These are phyloP conservation scores for Penicillium sp. DNA, from an alignment of 2,329 filamentous ascomycete genomes.

Conservation along the genomic window DNA sequence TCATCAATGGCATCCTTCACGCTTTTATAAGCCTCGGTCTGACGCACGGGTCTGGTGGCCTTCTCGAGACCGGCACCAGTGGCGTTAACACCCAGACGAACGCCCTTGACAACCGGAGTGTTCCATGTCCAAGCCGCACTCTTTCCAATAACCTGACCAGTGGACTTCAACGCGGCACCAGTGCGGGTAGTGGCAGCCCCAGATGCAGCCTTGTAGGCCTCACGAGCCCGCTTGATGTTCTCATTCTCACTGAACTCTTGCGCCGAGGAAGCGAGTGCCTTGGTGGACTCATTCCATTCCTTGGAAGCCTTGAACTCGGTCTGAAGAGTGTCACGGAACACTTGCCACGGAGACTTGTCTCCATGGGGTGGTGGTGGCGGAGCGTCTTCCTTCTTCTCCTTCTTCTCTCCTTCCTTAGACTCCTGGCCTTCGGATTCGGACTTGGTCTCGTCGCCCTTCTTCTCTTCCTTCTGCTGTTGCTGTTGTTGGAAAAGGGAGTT, in stretches of 20 bases:
- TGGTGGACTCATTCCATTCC: constrained; percentile 98
- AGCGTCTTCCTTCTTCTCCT: constrained; percentile 62
- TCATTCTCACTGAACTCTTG: constrained; percentile 94
- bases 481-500: constrained; percentile 34
- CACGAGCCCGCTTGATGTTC: constrained; percentile 78
- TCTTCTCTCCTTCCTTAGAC: constrained; percentile 42
- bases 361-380: constrained; percentile 94
- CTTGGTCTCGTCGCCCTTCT: constrained; percentile 40
- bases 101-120: constrained; percentile 85
- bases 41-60: constrained; percentile 87
- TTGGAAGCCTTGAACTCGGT: constrained; percentile 94
- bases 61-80: constrained; percentile 89
- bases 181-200: constrained; percentile 79
- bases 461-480: constrained; percentile 37
- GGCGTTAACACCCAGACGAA: constrained; percentile 79
- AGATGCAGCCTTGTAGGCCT: constrained; percentile 83
- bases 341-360: constrained; percentile 97
- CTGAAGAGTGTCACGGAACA: constrained; percentile 96
- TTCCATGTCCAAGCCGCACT: constrained; percentile 97
- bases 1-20: constrained; percentile 97
- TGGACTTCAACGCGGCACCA: constrained; percentile 77
- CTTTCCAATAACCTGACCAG: constrained; percentile 83
- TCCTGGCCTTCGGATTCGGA: constrained; percentile 28
- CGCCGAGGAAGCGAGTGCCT: constrained; percentile 84
- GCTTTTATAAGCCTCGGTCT: constrained; percentile 91